Conservation (phyloP, 2,329 filamentous ascomycete species). For the Zasmidium angulare region DNA sequence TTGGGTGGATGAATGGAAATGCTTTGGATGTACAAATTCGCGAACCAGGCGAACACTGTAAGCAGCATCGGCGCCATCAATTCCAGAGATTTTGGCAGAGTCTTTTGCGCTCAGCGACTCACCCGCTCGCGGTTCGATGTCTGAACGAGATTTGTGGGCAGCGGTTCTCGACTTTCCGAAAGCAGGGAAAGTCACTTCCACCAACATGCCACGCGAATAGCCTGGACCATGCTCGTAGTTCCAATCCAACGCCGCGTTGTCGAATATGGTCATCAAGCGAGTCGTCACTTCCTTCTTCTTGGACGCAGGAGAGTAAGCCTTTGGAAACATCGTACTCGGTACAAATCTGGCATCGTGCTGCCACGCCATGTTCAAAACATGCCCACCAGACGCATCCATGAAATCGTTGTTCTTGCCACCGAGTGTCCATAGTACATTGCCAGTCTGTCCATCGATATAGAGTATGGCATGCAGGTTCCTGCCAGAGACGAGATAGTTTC, state of each 20-base stretch:
- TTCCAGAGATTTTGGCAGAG: constrained; percentile 13
- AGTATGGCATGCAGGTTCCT: constrained; percentile 49
- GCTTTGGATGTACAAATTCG: constrained; percentile 21
- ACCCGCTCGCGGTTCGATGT: background rate
- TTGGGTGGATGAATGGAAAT: constrained; percentile 26
- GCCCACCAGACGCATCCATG: constrained; percentile 21
- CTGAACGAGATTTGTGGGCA: background rate
- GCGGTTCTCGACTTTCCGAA: background rate
- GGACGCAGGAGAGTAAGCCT: constrained; percentile 13
- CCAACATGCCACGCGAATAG: constrained; percentile 26
- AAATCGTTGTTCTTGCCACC: constrained; percentile 26
- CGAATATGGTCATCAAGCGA: constrained; percentile 39
- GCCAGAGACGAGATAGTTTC: constrained; percentile 55
- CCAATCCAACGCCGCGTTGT: constrained; percentile 47
- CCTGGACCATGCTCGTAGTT: constrained; percentile 22
- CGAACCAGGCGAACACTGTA: constrained; percentile 26
- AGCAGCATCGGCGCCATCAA: constrained; percentile 14
- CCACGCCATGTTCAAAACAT: constrained; percentile 22
- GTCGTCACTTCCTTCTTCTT: constrained; percentile 16
- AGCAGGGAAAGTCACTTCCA: constrained; percentile 29
- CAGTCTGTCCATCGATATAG: constrained; percentile 47
- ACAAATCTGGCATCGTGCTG: constrained; percentile 27
- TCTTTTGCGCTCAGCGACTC: constrained; percentile 6
- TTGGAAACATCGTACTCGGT: constrained; percentile 9
- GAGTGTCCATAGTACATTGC: constrained; percentile 52